Evolutionary conservation across 371 early-diverging fungal species (phyloP).

Genomic region (Mortierella sp.): DNA sequence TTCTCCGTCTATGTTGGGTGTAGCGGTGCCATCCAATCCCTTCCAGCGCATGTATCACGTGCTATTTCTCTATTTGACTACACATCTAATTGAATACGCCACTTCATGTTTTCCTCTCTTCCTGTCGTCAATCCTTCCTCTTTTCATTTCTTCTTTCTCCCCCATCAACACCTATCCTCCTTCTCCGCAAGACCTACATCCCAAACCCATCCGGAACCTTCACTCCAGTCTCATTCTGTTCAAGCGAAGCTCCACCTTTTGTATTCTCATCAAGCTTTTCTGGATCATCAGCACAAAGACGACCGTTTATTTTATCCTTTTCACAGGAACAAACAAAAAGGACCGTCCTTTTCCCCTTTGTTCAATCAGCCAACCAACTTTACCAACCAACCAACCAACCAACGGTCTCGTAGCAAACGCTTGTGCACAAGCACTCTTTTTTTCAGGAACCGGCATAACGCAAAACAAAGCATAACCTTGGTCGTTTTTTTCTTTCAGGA

Average conservation of each 20-base stretch:
- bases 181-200: background rate
- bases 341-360: too few species aligned
- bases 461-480: background rate
- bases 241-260: background rate
- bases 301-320: background rate
- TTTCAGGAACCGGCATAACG: background rate
- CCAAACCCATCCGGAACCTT: background rate
- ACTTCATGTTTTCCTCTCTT: background rate
- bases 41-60: background rate
- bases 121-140: background rate
- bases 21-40: background rate
- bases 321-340: background rate
- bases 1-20: background rate
- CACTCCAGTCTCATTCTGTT: background rate
- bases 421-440: background rate
- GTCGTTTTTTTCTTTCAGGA: background rate
- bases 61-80: background rate
- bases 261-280: background rate
- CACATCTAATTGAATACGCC: background rate
- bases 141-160: background rate
- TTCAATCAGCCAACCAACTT: background rate
- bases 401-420: background rate
- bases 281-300: constrained; percentile 6
- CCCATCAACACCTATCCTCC: background rate
- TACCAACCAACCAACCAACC: background rate